Base-by-base conservation (phyloP, 305 asterid genomes). In the Salvia sclarea region DNA sequence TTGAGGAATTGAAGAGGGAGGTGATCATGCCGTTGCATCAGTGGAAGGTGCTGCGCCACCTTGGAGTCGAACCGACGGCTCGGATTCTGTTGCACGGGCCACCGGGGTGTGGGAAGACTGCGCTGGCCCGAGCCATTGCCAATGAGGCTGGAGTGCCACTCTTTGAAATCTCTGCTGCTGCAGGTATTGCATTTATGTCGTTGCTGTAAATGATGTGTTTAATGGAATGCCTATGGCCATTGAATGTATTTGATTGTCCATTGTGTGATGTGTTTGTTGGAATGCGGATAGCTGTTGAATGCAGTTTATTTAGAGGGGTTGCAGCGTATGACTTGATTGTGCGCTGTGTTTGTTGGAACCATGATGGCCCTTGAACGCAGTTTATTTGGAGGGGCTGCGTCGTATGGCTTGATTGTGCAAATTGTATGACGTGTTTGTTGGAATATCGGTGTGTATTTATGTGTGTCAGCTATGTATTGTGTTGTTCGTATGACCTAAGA, bases 41-140 rank as follows among this genome's bases (percentile, higher is more conserved):
- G 53, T 47, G 16, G 24, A 47, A 47, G 22, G 11, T 47, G 16
- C 53, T 47, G 24, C 53, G 24, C 53, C 53, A 16, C 53, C 16
- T 47, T 47, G 24, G 21, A 47, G 53, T 47, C 22, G 53, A 25
- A 25, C 95, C 97, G 8, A 76, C 81, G 64, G 60, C 88, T 11
- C 96, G 97, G 66, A n/a, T n/a, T n/a, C n/a, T n/a, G n/a, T n/a
- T n/a, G n/a, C n/a, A n/a, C n/a, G n/a, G n/a, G n/a, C n/a, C n/a
- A n/a, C n/a, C n/a, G n/a, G n/a, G n/a, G n/a, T n/a, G n/a, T n/a
- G n/a, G n/a, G n/a, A n/a, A n/a, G 76, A 89, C 98, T 6, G 86
- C 68, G 76, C 82, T 92, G 75, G 96, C 96, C 75, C 92, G 83
- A 38, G 98, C 98, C 55, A 87, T 92, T 80, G 98, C 98, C 56